Base-by-base conservation (phyloP, 148 eudicot genomes). In the Silene latifolia region DNA sequence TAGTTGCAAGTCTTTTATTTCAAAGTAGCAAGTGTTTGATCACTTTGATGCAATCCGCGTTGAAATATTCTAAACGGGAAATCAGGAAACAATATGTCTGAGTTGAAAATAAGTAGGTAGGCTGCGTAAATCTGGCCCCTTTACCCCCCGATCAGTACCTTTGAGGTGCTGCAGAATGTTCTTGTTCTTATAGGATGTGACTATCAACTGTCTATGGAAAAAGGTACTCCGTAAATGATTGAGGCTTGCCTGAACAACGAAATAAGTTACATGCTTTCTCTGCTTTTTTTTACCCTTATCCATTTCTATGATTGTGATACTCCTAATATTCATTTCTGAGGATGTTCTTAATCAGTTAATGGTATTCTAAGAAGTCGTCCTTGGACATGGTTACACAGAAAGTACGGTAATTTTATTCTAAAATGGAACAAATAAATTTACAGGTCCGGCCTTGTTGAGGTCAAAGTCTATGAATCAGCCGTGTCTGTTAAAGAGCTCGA, bases 401-500 rank as follows among this genome's bases (percentile, higher is more conserved):
- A 62, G 10, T 73, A 60, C 63, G 17, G 21, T 60, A 32, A 61
- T 29, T 27, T 35, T 24, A 32, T 72, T 59, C 24, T 3, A 32
- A 72, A 72, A 17, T 14, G 53, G 72, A 11, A 24, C 18, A 13
- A 17, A 67, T 32, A 29, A 29, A 12, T 8, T 60, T 27, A 57
- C 74, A 72, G 82, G 73, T 72, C 64, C 78, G 70, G 73, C 48
- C 66, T 59, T 24, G 57, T 47, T 59, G 46, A 85, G 80, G 65
- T 63, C 69, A 19, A 91, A 82, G 68, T 56, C 80, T 39, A 29
- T 51, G 51, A 58, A 71, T n/a, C 85, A 81, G 63, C 20, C 82
- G 58, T 69, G 56, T 48, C 76, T 78, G 72, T 24, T 81, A 67
- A 82, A 80, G 85, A 85, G 81, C 78, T 86, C 91, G 77, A 84